A percentile compares a stretch with the other conserved stretches of the same genome.
Conservation (phyloP, 768 basidiomycete genomes). For the Amanita exitialis region DNA sequence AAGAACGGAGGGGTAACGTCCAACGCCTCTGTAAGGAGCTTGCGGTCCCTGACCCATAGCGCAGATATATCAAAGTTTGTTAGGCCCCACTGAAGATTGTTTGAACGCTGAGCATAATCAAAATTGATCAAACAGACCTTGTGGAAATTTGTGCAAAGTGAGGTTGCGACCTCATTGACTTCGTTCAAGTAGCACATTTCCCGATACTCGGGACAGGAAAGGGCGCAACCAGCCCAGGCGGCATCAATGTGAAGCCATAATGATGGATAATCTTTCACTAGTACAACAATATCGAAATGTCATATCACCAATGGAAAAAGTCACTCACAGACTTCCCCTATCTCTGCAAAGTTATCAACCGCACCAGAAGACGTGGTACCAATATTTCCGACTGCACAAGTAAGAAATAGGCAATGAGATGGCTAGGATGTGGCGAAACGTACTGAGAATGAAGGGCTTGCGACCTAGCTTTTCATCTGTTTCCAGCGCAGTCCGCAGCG, state of each 20-base stretch:
- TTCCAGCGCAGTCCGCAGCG: slow-evolving; percentile 49
- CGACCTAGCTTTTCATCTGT: slow-evolving; percentile 51
- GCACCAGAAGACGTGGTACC: slow-evolving; percentile 90
- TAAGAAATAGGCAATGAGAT: neutral
- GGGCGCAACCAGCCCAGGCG: slow-evolving; percentile 82
- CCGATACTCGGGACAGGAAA: slow-evolving; percentile 75
- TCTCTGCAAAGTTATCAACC: slow-evolving; percentile 68
- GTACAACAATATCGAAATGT: neutral
- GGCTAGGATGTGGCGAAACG: slow-evolving; percentile 11
- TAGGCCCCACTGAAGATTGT: slow-evolving; percentile 64
- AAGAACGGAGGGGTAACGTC: slow-evolving; percentile 84
- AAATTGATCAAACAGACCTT: slow-evolving; percentile 37
- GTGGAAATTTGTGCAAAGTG: slow-evolving; percentile 87
- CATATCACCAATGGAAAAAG: neutral
- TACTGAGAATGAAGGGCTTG: slow-evolving; percentile 78
- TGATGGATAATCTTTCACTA: slow-evolving; percentile 52
- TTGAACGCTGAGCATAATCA: neutral
- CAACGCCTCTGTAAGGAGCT: slow-evolving; percentile 64
- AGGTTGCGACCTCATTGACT: slow-evolving; percentile 70
- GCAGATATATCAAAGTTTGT: slow-evolving; percentile 81
- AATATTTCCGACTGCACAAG: slow-evolving; percentile 66
- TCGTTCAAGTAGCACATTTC: slow-evolving; percentile 46
- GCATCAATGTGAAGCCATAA: slow-evolving; percentile 86
- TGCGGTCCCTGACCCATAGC: slow-evolving; percentile 72
- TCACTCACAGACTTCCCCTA: slow-evolving; percentile 54